Conservation (phyloP, 371 early-diverging fungal species). For the Dichotomocladium elegans region DNA sequence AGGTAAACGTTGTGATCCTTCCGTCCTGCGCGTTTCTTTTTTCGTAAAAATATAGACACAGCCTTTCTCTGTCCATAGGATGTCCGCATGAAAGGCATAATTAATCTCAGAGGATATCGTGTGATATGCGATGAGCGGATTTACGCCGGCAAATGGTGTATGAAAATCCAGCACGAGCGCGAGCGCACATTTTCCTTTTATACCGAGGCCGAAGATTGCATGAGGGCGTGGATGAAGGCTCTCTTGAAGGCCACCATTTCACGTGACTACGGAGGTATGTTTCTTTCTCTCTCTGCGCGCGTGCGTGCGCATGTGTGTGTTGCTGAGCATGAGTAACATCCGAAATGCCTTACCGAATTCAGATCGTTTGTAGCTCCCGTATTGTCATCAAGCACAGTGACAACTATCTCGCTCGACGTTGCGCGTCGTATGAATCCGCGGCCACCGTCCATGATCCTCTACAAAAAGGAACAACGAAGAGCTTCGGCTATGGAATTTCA, state of each 20-base stretch:
- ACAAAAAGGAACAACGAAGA: conserved; percentile 9
- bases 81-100: conserved; percentile 41
- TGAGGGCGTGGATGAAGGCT: conserved; percentile 63
- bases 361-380: conserved; percentile 45
- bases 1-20: conserved; percentile 16
- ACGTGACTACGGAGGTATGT: conserved; percentile 44
- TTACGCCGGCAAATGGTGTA: conserved; percentile 55
- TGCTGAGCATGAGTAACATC: not conserved
- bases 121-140: conserved; percentile 51
- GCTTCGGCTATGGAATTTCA: too few species aligned
- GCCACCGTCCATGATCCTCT: conserved; percentile 53
- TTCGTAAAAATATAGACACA: too few species aligned
- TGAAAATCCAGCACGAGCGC: conserved; percentile 49
- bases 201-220: conserved; percentile 51
- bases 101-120: conserved; percentile 44
- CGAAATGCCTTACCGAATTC: not conserved
- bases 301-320: too few species aligned
- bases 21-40: not conserved
- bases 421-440: conserved; percentile 61
- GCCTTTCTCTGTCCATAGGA: conserved; percentile 24
- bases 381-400: conserved; percentile 63
- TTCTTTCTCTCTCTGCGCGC: too few species aligned
- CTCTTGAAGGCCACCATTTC: conserved; percentile 73
- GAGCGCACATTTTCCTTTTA: conserved; percentile 62
- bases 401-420: conserved; percentile 56